A percentile compares a stretch with the other conserved stretches of the same genome.
phyloP scores from a whole-genome alignment of 352 stramenopile genomes.

The Phytophthora palmivora region DNA sequence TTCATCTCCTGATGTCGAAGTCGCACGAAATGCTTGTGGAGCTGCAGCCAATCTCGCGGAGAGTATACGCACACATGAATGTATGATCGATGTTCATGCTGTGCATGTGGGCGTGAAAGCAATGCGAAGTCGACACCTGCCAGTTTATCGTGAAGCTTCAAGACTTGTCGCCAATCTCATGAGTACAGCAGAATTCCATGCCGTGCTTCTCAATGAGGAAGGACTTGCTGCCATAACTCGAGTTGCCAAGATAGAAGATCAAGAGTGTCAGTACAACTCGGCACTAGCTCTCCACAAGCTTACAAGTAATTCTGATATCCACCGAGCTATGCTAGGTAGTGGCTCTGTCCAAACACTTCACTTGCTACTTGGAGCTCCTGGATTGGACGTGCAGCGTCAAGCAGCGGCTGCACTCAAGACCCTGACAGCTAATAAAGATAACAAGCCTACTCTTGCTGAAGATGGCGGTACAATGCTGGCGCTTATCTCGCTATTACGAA shows the following conservation, averaged over 20 bases:
- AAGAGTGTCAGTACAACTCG: slow-evolving; percentile 92
- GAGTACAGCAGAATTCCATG: slow-evolving; percentile 80
- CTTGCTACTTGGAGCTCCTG: slow-evolving; percentile 70
- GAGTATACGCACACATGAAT: slow-evolving; percentile 80
- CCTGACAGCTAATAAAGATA: slow-evolving; percentile 89
- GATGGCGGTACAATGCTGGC: slow-evolving; percentile 83
- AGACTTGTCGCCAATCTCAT: slow-evolving; percentile 93
- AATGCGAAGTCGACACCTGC: slow-evolving; percentile 90
- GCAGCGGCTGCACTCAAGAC: slow-evolving; percentile 93
- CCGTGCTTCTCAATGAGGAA: slow-evolving; percentile 76
- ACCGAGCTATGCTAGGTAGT: slow-evolving; percentile 72
- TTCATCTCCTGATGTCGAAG: slow-evolving; percentile 89
- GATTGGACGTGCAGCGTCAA: slow-evolving; percentile 87
- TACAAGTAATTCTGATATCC: slow-evolving; percentile 68
- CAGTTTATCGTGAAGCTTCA: slow-evolving; percentile 92
- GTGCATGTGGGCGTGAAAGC: slow-evolving; percentile 90
- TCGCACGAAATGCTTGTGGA: slow-evolving; percentile 91
- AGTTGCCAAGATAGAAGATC: slow-evolving; percentile 90
- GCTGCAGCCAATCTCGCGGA: slow-evolving; percentile 93
- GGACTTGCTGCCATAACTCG: slow-evolving; percentile 87
- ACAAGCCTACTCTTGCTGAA: slow-evolving; percentile 90
- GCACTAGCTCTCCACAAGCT: slow-evolving; percentile 92
- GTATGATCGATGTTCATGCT: slow-evolving; percentile 85
- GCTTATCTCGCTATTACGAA: slow-evolving; percentile 86
- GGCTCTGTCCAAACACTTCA: slow-evolving; percentile 72